Percentiles rank a stretch among this genome's conserved stretches.
Evolutionary conservation across 1,284 basidiomycete species (phyloP).

Genomic region (Cerrena zonata): DNA sequence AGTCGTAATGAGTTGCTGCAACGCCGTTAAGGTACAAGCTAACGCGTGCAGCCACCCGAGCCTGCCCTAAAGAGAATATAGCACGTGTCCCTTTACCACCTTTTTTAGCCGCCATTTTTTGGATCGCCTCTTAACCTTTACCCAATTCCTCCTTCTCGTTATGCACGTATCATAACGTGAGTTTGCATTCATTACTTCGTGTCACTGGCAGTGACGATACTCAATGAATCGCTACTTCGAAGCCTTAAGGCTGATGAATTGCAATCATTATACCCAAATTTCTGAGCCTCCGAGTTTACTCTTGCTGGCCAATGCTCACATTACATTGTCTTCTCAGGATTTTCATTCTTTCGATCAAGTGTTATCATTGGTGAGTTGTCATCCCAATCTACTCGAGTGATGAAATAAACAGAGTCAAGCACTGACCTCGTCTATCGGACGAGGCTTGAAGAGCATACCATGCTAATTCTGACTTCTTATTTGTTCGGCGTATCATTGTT

Average conservation of each 20-base stretch:
- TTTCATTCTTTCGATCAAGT: background rate
- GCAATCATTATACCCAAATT: constrained; percentile 80
- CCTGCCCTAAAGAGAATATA: constrained; percentile 36
- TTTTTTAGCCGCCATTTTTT: constrained; percentile 21
- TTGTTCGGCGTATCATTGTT: constrained; percentile 11
- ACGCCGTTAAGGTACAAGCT: constrained; percentile 11
- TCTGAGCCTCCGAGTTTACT: constrained; percentile 45
- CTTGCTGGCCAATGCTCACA: background rate
- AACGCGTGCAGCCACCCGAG: constrained; percentile 11
- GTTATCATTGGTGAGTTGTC: constrained; percentile 34
- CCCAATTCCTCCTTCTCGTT: constrained; percentile 8
- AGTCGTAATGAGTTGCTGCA: constrained; percentile 6
- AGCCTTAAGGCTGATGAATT: constrained; percentile 60
- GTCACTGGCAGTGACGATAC: constrained; percentile 49
- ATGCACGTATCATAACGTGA: constrained; percentile 22
- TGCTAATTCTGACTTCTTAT: constrained; percentile 72
- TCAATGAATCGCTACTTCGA: constrained; percentile 81
- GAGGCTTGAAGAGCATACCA: constrained; percentile 65
- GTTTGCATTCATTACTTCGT: constrained; percentile 18
- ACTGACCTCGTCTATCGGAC: constrained; percentile 71
- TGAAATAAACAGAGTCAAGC: constrained; percentile 83
- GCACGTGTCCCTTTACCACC: constrained; percentile 19
- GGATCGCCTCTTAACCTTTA: constrained; percentile 10
- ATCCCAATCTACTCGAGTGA: constrained; percentile 37
- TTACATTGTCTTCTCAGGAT: background rate